Conservation (phyloP, 495 filamentous ascomycete genomes). For the Trichoderma parareesei region DNA sequence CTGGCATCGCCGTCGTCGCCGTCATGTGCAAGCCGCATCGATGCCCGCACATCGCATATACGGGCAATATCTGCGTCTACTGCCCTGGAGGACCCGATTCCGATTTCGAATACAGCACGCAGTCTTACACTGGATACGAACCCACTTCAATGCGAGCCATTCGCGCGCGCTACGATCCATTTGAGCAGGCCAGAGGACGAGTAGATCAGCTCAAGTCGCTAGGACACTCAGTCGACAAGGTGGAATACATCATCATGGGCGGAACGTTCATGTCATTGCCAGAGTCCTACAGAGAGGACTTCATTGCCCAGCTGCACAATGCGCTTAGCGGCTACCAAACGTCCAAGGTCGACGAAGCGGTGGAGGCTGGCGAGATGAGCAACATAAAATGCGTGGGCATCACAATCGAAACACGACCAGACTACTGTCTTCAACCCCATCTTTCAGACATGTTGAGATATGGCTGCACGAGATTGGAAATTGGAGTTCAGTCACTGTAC, state of each 20-base stretch:
- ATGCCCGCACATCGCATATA: slow-evolving; percentile 95
- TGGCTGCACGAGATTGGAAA: slow-evolving; percentile 88
- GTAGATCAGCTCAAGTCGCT: slow-evolving; percentile 94
- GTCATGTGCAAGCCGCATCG: slow-evolving; percentile 99
- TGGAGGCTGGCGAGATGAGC: slow-evolving; percentile 83
- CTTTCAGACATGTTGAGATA: slow-evolving; percentile 91
- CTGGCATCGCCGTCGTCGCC: slow-evolving; percentile 96
- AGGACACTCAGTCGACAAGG: slow-evolving; percentile 95
- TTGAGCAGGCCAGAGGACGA: slow-evolving; percentile 90
- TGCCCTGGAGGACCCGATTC: slow-evolving; percentile 95
- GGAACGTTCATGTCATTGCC: slow-evolving; percentile 97
- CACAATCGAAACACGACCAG: slow-evolving; percentile 93
- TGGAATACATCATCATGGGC: slow-evolving; percentile 99
- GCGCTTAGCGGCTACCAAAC: slow-evolving; percentile 89
- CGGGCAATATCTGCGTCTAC: slow-evolving; percentile 98
- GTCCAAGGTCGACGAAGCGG: slow-evolving; percentile 88
- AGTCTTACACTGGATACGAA: slow-evolving; percentile 97
- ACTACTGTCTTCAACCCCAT: slow-evolving; percentile 91
- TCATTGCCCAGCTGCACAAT: slow-evolving; percentile 94
- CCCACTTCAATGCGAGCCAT: slow-evolving; percentile 98
- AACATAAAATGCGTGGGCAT: slow-evolving; percentile 96
- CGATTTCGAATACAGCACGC: slow-evolving; percentile 97
- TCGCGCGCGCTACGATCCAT: slow-evolving; percentile 92
- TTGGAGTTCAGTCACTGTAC: slow-evolving; percentile 94
- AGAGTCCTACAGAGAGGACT: slow-evolving; percentile 78